Evolutionary conservation across 2,329 filamentous ascomycete species (phyloP).

Genomic region (Helicocarpus griseus): DNA sequence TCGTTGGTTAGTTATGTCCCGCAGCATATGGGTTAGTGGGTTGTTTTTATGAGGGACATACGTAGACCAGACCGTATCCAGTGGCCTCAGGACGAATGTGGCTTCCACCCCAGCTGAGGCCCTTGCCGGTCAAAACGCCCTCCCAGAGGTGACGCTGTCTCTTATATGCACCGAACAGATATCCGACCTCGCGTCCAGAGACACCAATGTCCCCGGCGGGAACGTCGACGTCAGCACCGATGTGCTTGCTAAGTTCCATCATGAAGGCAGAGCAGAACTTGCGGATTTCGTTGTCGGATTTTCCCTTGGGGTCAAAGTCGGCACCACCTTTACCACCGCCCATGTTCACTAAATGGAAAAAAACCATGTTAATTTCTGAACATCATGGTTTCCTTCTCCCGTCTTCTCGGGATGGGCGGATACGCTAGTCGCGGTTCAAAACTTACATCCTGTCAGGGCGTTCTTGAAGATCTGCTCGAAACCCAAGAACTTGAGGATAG

Average conservation of each 20-base stretch:
- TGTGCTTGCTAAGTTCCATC: constrained; percentile 90
- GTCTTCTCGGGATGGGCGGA: neutral
- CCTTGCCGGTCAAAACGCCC: constrained; percentile 94
- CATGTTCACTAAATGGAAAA: constrained; percentile 59
- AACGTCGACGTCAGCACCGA: constrained; percentile 90
- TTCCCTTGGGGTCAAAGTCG: constrained; percentile 98
- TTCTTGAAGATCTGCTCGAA: constrained; percentile 99
- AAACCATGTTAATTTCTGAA: neutral
- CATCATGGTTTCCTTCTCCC: neutral
- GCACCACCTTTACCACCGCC: constrained; percentile 95
- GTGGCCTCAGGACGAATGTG: constrained; percentile 95
- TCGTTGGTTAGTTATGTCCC: neutral
- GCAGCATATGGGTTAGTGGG: neutral
- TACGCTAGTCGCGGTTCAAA: neutral
- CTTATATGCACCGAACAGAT: constrained; percentile 90
- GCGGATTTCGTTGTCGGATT: constrained; percentile 93
- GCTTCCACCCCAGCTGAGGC: constrained; percentile 80
- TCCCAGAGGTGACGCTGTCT: constrained; percentile 83
- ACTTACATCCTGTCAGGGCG: constrained; percentile 85
- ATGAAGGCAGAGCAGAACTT: constrained; percentile 96
- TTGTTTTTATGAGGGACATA: constrained; percentile 26
- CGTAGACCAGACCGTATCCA: constrained; percentile 90
- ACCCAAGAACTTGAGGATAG: constrained; percentile 85
- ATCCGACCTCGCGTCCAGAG: constrained; percentile 83
- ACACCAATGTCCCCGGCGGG: constrained; percentile 97